Conservation (phyloP, 306 rosid species). For the Gastrolobium villosum region DNA sequence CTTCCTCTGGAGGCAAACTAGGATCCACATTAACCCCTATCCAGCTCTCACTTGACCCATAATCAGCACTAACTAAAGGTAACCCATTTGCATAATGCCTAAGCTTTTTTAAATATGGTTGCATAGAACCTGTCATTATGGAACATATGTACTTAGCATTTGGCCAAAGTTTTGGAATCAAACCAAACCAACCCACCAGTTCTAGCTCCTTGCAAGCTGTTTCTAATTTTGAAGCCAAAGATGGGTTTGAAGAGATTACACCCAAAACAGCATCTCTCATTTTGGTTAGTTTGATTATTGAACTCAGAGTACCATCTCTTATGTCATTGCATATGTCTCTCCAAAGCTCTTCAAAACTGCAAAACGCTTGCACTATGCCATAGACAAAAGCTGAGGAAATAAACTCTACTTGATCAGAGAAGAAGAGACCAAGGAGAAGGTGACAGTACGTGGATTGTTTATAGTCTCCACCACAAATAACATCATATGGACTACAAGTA, state of each 20-base stretch:
- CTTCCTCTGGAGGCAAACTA: constrained; percentile 73
- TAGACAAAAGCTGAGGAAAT: constrained; percentile 86
- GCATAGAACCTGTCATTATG: constrained; percentile 96
- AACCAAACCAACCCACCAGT: constrained; percentile 66
- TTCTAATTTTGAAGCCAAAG: constrained; percentile 63
- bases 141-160: constrained; percentile 87
- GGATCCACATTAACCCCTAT: constrained; percentile 94
- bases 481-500: constrained; percentile 90
- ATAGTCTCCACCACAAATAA: constrained; percentile 80
- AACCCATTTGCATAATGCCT: constrained; percentile 78
- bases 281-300: constrained; percentile 57
- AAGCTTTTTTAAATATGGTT: constrained; percentile 78
- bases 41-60: constrained; percentile 99
- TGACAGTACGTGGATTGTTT: constrained; percentile 90
- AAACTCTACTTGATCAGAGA: constrained; percentile 74
- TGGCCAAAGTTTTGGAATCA: constrained; percentile 86
- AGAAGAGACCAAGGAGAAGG: constrained; percentile 86
- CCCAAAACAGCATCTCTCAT: constrained; percentile 66
- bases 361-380: constrained; percentile 78
- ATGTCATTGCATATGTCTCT: constrained; percentile 71
- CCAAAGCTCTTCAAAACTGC: constrained; percentile 77
- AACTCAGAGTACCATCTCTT: constrained; percentile 56
- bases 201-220: constrained; percentile 62
- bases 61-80: constrained; percentile 89
- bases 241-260: constrained; percentile 62